phyloP scores from a whole-genome alignment of 495 filamentous ascomycete genomes.

The Hypoxylon fuscum region DNA sequence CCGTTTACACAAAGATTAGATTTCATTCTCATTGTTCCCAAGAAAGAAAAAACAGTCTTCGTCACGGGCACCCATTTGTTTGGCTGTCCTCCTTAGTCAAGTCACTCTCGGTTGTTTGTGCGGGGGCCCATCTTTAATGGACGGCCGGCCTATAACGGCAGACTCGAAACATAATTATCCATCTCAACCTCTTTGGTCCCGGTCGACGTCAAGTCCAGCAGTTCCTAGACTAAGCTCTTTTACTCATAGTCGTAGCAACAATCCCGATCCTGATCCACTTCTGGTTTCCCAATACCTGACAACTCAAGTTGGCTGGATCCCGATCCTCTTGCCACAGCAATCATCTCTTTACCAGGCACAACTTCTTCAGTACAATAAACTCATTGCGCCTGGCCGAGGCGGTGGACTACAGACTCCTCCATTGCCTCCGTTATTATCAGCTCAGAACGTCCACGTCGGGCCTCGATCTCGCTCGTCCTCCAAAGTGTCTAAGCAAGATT shows the following conservation, averaged over 20 bases:
- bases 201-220: conserved; percentile 44
- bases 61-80: conserved; percentile 34
- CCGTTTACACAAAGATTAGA: background rate
- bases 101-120: conserved; percentile 40
- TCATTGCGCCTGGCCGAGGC: conserved; percentile 60
- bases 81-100: conserved; percentile 18
- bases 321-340: conserved; percentile 61
- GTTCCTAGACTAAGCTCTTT: conserved; percentile 39
- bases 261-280: conserved; percentile 18
- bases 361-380: conserved; percentile 64
- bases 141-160: conserved; percentile 59
- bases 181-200: conserved; percentile 51
- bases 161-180: conserved; percentile 61
- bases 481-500: conserved; percentile 61
- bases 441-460: conserved; percentile 57
- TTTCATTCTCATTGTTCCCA: conserved; percentile 9
- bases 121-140: conserved; percentile 58
- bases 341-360: conserved; percentile 60
- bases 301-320: conserved; percentile 54
- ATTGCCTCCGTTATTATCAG: conserved; percentile 55
- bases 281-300: conserved; percentile 43
- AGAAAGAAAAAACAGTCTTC: conserved; percentile 3
- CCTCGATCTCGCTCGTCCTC: conserved; percentile 60
- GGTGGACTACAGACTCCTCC: conserved; percentile 58
- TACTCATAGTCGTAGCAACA: conserved; percentile 30